These are phyloP conservation scores for Hymenoscyphus linearis DNA, from an alignment of 2,329 filamentous ascomycete species.

Conservation along the genomic window DNA sequence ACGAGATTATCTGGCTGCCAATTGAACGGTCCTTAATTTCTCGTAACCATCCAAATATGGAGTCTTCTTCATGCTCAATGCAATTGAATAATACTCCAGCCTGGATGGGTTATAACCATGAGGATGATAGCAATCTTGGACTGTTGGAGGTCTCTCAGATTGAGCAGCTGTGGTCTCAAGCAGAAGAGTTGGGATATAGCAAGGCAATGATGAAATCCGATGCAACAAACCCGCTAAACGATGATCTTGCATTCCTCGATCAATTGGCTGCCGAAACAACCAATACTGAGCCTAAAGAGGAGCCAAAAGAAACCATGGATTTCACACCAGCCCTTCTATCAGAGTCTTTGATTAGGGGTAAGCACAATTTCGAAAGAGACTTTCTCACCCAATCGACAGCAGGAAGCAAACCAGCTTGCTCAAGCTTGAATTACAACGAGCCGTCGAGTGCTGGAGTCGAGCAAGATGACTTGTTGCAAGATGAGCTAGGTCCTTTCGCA, in stretches of 20 bases:
- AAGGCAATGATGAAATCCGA: not conserved
- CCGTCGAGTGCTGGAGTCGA: not conserved
- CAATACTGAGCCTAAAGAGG: not conserved
- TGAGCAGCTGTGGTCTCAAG: not conserved
- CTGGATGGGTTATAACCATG: not conserved
- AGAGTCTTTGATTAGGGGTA: not conserved
- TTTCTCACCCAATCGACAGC: not conserved
- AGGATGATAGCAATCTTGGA: not conserved
- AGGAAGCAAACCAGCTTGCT: not conserved
- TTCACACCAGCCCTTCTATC: no score
- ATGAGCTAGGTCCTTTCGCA: not conserved
- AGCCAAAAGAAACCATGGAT: no score
- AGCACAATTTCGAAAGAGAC: not conserved
- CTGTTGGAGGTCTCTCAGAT: not conserved
- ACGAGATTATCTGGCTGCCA: slow-evolving; percentile 15
- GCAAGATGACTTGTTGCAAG: not conserved
- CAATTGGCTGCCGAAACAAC: not conserved
- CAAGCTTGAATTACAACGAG: not conserved
- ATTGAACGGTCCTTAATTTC: not conserved
- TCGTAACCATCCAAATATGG: not conserved
- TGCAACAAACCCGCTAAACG: not conserved
- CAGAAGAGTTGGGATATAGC: not conserved
- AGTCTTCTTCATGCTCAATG: not conserved
- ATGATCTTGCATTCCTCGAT: not conserved
- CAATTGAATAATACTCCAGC: not conserved